These are phyloP conservation scores for Iodosphaeria phyllophila DNA, from an alignment of 2,329 filamentous ascomycete genomes.

Conservation along the genomic window DNA sequence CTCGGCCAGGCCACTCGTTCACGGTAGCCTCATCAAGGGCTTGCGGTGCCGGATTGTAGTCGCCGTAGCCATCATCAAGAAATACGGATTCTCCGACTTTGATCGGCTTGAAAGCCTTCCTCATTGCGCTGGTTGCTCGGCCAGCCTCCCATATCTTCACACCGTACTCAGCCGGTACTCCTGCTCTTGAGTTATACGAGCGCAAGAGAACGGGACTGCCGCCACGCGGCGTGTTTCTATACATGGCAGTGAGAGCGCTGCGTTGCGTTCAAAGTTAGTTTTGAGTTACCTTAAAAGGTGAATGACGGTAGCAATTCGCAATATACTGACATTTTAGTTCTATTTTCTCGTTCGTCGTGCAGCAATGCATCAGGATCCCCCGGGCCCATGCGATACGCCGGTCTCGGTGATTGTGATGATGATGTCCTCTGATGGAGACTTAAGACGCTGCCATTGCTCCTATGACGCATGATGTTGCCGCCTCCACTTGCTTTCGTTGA, in stretches of 20 bases:
- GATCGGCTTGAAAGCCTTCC: conserved; percentile 88
- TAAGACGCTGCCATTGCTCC: conserved; percentile 66
- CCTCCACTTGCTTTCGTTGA: conserved; percentile 24
- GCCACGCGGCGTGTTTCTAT: conserved; percentile 59
- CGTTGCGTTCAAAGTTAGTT: conserved; percentile 9
- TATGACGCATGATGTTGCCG: conserved; percentile 34
- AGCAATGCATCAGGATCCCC: conserved; percentile 72
- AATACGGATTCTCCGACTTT: conserved; percentile 87
- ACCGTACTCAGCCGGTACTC: conserved; percentile 77
- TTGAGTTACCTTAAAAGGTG: background rate
- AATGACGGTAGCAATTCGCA: background rate
- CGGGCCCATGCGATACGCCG: conserved; percentile 36
- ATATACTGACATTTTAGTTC: conserved; percentile 78
- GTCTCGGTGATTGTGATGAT: conserved; percentile 32
- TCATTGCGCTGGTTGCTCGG: conserved; percentile 79
- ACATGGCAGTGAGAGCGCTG: conserved; percentile 79
- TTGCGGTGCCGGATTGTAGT: conserved; percentile 76
- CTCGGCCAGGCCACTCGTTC: conserved; percentile 89
- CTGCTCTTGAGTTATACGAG: conserved; percentile 88
- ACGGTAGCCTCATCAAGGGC: conserved; percentile 76
- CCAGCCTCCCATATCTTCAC: conserved; percentile 97
- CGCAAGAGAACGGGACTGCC: conserved; percentile 57
- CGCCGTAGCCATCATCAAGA: conserved; percentile 78
- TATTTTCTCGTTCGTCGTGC: conserved; percentile 73
- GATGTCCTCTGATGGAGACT: conserved; percentile 58